Evolutionary conservation across 2,329 filamentous ascomycete genomes (phyloP).

Genomic region (Cercospora zeae-maydis): DNA sequence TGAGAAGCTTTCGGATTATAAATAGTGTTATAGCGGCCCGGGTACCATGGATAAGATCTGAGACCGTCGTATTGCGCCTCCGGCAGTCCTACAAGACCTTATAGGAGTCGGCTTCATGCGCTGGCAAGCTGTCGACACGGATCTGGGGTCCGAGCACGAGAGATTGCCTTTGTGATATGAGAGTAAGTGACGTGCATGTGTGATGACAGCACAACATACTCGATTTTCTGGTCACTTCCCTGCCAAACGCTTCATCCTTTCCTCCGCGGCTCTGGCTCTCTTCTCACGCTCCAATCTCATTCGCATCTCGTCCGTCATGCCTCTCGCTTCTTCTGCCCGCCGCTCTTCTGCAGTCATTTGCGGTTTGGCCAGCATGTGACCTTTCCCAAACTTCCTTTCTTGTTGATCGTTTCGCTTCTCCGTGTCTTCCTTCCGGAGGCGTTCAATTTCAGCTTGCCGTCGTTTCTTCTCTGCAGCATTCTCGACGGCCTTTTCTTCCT

Average conservation of each 20-base stretch:
- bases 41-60: not conserved
- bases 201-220: not conserved
- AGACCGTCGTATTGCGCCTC: not conserved
- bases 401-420: constrained; percentile 51
- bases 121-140: not conserved
- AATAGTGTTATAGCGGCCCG: not conserved
- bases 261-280: constrained; percentile 86
- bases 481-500: constrained; percentile 62
- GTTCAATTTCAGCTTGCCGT: constrained; percentile 69
- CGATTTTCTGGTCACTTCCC: constrained; percentile 16
- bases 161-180: not conserved
- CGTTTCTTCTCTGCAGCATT: constrained; percentile 60
- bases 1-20: not conserved
- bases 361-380: constrained; percentile 49
- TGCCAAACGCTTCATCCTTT: constrained; percentile 69
- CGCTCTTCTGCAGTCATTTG: constrained; percentile 75
- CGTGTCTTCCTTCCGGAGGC: constrained; percentile 64
- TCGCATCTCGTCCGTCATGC: constrained; percentile 83
- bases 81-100: not conserved
- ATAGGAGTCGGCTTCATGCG: not conserved
- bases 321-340: constrained; percentile 77
- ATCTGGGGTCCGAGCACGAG: not conserved
- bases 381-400: constrained; percentile 51
- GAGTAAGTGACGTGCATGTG: not conserved
- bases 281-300: constrained; percentile 81